Evolutionary conservation across 306 rosid genomes (phyloP).

Genomic region (Medicago ruthenica): DNA sequence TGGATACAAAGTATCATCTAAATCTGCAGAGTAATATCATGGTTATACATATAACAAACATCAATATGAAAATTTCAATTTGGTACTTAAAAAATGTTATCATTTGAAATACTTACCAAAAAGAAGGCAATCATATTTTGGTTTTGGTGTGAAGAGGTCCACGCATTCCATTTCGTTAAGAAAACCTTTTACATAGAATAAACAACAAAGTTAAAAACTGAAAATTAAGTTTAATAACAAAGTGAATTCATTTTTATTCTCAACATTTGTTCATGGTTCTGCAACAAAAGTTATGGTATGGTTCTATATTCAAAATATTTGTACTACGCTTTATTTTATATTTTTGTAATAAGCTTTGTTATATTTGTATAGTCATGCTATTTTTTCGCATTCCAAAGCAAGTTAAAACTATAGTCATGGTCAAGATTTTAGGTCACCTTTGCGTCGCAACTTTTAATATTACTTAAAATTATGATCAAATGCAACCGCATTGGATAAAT

Average conservation of each 20-base stretch:
- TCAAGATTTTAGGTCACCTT: neutral
- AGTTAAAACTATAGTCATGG: neutral
- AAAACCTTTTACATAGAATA: constrained; percentile 41
- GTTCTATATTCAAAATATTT: neutral
- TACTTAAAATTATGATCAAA: neutral
- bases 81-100: constrained; percentile 17
- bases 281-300: neutral
- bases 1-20: constrained; percentile 95
- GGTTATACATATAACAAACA: neutral
- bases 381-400: no score
- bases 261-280: neutral
- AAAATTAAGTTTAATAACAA: constrained; percentile 37
- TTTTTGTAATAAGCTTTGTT: no score
- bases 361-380: no score
- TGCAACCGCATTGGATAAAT: neutral
- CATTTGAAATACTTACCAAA: constrained; percentile 67
- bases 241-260: constrained; percentile 2
- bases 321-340: no score
- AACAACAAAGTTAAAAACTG: constrained; percentile 39
- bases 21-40: constrained; percentile 60
- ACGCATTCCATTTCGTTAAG: constrained; percentile 70
- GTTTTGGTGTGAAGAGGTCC: constrained; percentile 60
- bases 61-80: constrained; percentile 22
- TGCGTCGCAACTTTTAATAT: neutral
- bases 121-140: constrained; percentile 88